phyloP scores from a whole-genome alignment of 1,284 basidiomycete species.

The Apiotrichum veenhuisii region DNA sequence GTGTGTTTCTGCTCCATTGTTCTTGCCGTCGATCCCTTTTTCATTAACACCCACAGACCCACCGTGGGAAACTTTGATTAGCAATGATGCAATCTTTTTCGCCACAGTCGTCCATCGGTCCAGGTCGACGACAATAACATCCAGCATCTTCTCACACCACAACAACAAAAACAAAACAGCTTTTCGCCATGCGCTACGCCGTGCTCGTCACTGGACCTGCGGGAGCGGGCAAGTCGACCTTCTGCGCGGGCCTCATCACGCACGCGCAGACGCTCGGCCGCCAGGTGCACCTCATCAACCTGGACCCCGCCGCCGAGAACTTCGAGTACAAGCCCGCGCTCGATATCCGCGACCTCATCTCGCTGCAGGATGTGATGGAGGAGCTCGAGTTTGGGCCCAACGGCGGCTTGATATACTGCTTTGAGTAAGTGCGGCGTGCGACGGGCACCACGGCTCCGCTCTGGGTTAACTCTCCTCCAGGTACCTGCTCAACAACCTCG shows the following conservation, averaged over 20 bases:
- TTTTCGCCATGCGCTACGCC: conserved; percentile 74
- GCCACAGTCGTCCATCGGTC: too few relatives aligned
- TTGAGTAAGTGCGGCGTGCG: conserved; percentile 73
- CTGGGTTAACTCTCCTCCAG: conserved; percentile 52
- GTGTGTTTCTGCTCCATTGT: too few relatives aligned
- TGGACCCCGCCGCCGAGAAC: conserved; percentile 92
- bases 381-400: conserved; percentile 96
- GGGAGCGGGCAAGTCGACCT: conserved; percentile 96
- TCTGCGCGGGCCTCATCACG: conserved; percentile 82
- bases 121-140: not conserved
- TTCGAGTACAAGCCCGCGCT: conserved; percentile 92
- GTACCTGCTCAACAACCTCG: conserved; percentile 93
- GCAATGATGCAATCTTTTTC: conserved; percentile 1
- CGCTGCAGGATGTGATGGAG: conserved; percentile 91
- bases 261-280: conserved; percentile 82
- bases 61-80: conserved; percentile 3
- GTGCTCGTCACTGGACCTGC: conserved; percentile 72
- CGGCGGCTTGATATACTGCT: conserved; percentile 95
- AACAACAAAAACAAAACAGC: not conserved
- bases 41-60: not conserved
- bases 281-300: conserved; percentile 88
- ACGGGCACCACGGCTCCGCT: not conserved
- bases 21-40: too few relatives aligned
- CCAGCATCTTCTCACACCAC: too few relatives aligned
- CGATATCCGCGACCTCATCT: conserved; percentile 92